Conservation (phyloP, 345 rosid species). For the Tarenaya hassleriana region DNA sequence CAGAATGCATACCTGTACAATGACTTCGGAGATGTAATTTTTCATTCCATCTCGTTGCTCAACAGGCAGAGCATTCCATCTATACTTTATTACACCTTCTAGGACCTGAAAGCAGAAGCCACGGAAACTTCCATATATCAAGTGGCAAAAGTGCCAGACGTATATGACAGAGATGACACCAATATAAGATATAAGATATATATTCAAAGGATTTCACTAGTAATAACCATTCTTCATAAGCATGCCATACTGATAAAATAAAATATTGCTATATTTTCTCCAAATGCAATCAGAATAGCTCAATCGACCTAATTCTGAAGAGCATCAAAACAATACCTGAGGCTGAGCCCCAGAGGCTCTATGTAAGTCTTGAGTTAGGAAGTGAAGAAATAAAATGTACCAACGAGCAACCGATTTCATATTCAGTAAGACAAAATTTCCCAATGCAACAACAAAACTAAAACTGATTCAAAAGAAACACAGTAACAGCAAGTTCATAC, state of each 20-base stretch:
- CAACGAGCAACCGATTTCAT: neutral
- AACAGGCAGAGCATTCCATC: slow-evolving; percentile 97
- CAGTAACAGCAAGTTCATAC: too few relatives aligned
- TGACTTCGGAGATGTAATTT: slow-evolving; percentile 97
- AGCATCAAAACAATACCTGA: too few relatives aligned
- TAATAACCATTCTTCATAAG: slow-evolving; percentile 6
- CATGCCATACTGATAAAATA: neutral
- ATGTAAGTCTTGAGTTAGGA: too few relatives aligned
- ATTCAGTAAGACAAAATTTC: neutral
- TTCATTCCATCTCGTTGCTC: slow-evolving; percentile 99
- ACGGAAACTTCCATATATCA: slow-evolving; percentile 14
- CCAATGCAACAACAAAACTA: neutral
- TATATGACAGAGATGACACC: slow-evolving; percentile 4
- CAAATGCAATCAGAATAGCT: too few relatives aligned
- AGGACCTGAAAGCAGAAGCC: slow-evolving; percentile 52
- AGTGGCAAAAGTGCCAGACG: neutral
- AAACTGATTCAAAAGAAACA: neutral
- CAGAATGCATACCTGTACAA: slow-evolving; percentile 65
- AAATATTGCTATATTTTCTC: too few relatives aligned
- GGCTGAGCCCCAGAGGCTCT: too few relatives aligned
- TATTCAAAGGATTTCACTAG: neutral
- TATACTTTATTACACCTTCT: slow-evolving; percentile 95
- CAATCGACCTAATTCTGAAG: too few relatives aligned
- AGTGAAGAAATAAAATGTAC: too few relatives aligned
- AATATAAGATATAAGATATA: neutral